Percentiles rank a stretch among this genome's conserved stretches.
Evolutionary conservation across 1,284 basidiomycete species (phyloP).

Genomic region (Boletus sp.): DNA sequence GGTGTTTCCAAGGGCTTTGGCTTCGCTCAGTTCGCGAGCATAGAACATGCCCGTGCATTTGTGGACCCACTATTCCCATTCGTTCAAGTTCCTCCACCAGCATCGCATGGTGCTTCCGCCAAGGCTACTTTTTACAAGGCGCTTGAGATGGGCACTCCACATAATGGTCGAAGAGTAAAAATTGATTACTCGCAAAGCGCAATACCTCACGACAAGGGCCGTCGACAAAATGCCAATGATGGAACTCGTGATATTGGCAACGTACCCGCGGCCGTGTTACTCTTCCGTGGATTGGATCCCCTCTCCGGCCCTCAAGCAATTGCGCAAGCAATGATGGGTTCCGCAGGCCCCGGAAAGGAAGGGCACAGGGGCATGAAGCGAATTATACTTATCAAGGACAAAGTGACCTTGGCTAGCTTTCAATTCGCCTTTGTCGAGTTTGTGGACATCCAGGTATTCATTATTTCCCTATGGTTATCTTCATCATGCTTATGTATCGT

Average conservation of each 20-base stretch:
- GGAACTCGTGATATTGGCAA: constrained; percentile 94
- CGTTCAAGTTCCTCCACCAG: constrained; percentile 83
- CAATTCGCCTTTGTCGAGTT: constrained; percentile 94
- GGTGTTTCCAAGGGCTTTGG: constrained; percentile 92
- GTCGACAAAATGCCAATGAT: constrained; percentile 76
- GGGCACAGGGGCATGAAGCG: constrained; percentile 84
- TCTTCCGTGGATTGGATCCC: constrained; percentile 87
- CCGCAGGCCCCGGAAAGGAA: constrained; percentile 65
- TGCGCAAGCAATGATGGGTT: constrained; percentile 73
- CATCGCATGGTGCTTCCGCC: constrained; percentile 76
- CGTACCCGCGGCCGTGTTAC: constrained; percentile 74
- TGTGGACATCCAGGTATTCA: constrained; percentile 71
- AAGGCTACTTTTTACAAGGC: constrained; percentile 70
- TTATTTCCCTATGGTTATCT: background rate
- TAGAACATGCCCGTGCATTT: constrained; percentile 85
- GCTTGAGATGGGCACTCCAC: constrained; percentile 63
- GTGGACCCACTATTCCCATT: constrained; percentile 86
- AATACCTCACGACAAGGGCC: constrained; percentile 65
- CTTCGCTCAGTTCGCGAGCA: constrained; percentile 86
- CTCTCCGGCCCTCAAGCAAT: constrained; percentile 87
- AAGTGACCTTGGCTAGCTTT: constrained; percentile 80
- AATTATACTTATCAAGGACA: constrained; percentile 87
- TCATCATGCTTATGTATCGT: constrained; percentile 19
- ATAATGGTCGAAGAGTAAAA: constrained; percentile 80
- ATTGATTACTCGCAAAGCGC: constrained; percentile 89